A percentile compares a stretch with the other conserved stretches of the same genome.
phyloP scores from a whole-genome alignment of 176 grass and related monocot species.

The Phoenix roebelenii region DNA sequence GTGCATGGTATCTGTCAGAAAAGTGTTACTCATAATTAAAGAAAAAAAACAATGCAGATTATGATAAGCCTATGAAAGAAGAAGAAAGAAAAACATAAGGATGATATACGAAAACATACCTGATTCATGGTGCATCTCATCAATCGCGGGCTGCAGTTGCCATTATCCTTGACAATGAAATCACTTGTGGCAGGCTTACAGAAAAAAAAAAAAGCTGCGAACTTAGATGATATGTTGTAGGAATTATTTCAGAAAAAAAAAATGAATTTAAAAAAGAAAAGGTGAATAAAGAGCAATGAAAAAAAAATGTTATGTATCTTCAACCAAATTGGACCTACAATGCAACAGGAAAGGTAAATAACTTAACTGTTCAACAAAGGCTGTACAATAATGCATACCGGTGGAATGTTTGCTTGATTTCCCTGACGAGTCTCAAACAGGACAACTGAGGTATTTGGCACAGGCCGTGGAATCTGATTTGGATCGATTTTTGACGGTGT shows the following conservation, averaged over 20 bases:
- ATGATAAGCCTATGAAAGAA: no score
- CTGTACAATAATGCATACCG: conserved; percentile 28
- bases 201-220: conserved; percentile 5
- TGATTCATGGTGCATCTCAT: conserved; percentile 85
- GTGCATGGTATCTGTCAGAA: conserved; percentile 77
- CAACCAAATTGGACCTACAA: no score
- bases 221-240: not conserved
- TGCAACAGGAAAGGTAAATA: no score
- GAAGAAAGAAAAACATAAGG: conserved; percentile 9
- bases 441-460: conserved; percentile 43
- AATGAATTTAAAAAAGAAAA: no score
- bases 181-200: conserved; percentile 62
- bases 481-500: conserved; percentile 83
- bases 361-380: no score
- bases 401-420: conserved; percentile 58
- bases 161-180: conserved; percentile 80
- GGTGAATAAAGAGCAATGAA: no score
- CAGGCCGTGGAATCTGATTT: conserved; percentile 74
- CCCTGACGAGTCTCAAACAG: conserved; percentile 73
- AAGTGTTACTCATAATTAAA: no score
- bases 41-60: no score
- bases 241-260: no score
- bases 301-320: no score
- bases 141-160: conserved; percentile 79
- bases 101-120: conserved; percentile 22